Base-by-base conservation (phyloP, 495 filamentous ascomycete species). In the Jackrogersella minutella region DNA sequence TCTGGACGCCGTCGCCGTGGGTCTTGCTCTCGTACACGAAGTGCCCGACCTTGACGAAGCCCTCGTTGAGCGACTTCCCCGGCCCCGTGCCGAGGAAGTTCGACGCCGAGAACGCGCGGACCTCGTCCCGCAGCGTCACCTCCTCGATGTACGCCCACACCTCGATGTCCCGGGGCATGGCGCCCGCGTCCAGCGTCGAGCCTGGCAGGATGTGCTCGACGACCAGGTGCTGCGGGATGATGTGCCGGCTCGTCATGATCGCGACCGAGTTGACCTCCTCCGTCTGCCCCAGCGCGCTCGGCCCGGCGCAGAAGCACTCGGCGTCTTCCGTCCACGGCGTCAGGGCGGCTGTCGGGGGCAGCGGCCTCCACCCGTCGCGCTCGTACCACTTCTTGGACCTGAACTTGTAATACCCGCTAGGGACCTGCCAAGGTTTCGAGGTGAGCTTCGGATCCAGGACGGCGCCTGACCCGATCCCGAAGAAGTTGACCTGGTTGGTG, bases 231-330 rank as follows among this genome's bases (percentile, higher is more conserved):
- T 81, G 79, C 2, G 87, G 85, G 62, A 82, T 80, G 53, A 91
- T 79, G 3, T 63, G 28, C 30, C 75, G 70, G 28, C 76, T 71
- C 19, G 84, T 74, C 30, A 77, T 52, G 49, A 91, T 79, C 16
- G 73, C 74, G 10, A 92, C 61, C 62, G 79, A 73, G 22, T 81
- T 77, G 13, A 75, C 46, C 61, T 69, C 28, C 8, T 73, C 44
- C 49, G 74, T 71, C 13, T 68, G 44, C 10, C 64, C 51, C 17
- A 31, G 36, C 13, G 58, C 46, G 43, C 43, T 66, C 36, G 73
- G 74, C 17, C 77, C 84, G 34, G 81, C 80, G 74, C 89, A 90
- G 86, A 86, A 92, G 74, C 88, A 91, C 39, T 91, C 84, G 28
- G 86, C 86, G 16, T 85, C 80, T 28, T 91, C 86, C 2, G 79